Percentiles rank a stretch among this genome's conserved stretches.
These are phyloP conservation scores for Coniosporium apollinis DNA, from an alignment of 495 filamentous ascomycete genomes.

Conservation along the genomic window DNA sequence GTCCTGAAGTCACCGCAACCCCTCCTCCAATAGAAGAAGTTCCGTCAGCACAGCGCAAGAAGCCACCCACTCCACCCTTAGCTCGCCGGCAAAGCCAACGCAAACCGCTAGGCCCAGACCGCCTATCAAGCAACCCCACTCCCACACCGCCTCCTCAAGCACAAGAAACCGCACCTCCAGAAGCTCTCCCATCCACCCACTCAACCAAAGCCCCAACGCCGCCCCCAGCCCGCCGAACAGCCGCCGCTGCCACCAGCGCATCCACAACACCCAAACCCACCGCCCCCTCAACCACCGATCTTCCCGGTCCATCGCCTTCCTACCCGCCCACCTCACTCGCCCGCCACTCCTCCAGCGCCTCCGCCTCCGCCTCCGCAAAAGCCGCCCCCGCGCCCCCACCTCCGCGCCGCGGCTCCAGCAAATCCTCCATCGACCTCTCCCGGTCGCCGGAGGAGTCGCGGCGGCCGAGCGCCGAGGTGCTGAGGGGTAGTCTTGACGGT, in stretches of 20 bases:
- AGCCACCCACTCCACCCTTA: constrained; percentile 17
- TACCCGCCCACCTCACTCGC: constrained; percentile 7
- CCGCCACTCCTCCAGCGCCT: constrained; percentile 1
- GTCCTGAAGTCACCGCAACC: not conserved
- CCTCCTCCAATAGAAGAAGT: not conserved
- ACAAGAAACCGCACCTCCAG: not conserved
- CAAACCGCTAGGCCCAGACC: constrained; percentile 6
- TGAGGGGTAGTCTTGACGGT: not conserved
- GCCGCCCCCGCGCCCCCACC: constrained; percentile 6
- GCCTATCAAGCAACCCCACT: constrained; percentile 11
- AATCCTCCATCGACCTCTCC: constrained; percentile 3
- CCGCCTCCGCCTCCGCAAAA: constrained; percentile 4
- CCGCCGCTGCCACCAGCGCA: constrained; percentile 3
- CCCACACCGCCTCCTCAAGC: constrained; percentile 1
- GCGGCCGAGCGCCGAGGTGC: constrained; percentile 6
- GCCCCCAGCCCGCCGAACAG: constrained; percentile 13
- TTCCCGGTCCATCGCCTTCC: constrained; percentile 8
- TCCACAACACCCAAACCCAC: constrained; percentile 6
- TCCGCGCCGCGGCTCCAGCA: constrained; percentile 6
- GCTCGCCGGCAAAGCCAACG: constrained; percentile 16
- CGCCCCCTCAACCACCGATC: constrained; percentile 6
- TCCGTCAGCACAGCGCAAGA: constrained; percentile 10
- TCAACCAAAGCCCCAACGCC: constrained; percentile 13
- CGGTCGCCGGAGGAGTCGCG: constrained; percentile 9
- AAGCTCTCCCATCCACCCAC: not conserved